Evolutionary conservation across 2,329 filamentous ascomycete genomes (phyloP), one percentile per base, ranked within the genome.

Genomic region (Sporothrix brasiliensis): DNA sequence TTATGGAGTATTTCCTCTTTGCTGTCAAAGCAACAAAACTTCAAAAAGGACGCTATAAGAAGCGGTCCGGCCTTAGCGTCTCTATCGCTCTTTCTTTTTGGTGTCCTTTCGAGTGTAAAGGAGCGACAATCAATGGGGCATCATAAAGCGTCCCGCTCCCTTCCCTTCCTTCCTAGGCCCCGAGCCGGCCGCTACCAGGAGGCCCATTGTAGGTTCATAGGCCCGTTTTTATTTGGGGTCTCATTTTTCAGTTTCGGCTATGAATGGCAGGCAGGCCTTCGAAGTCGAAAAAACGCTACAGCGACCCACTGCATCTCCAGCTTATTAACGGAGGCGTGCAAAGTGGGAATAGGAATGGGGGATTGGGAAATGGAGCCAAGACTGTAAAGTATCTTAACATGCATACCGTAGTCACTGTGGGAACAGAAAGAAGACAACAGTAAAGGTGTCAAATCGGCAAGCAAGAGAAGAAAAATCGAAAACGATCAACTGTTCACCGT

Each of bases 171-270:
- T 65, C 41, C 47, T 47, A 50, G 19, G 47, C 47, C 60, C 63
- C 63, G 63, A 66, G 63, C 63, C 63, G 63, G 63, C 44, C 63
- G 63, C 47, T 66, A 53, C 47, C 63, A 27, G 63, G 63, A 66
- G 63, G 63, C 47, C 47, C 39, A 34, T 34, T 7, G 34, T 16
- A 30, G 47, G 41, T 21, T 11, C 24, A 30, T 9, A 21, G 61
- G 47, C 47, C 63, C 63, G 49, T 30, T 49, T 66, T 66, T 66
- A 1, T 66, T 66, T 14, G 27, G 27, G 27, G 27, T 9, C 47
- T 39, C 27, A 39, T 50, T 66, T 66, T 53, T 66, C n/a, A 27
- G 39, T 63, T 47, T 63, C 39, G 39, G 39, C 21, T 19, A 13
- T 7, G 39, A 63, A 21, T 44, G 39, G n/a, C 58, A 61, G 27